Evolutionary conservation across 2,329 filamentous ascomycete genomes (phyloP).

Genomic region (Xylogone sp.): DNA sequence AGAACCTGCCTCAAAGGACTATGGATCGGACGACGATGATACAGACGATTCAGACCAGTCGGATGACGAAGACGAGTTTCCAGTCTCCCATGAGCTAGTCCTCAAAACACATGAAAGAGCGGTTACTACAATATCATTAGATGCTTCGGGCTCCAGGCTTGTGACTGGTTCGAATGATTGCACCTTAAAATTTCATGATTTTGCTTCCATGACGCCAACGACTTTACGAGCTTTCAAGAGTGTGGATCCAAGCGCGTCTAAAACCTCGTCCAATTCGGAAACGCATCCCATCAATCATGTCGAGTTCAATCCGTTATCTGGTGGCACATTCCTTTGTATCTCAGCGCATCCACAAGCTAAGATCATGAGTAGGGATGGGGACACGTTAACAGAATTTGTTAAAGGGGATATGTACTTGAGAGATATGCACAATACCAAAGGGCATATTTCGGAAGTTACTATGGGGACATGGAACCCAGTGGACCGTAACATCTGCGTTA

Average conservation of each 20-base stretch:
- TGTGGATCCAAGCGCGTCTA: conserved; percentile 79
- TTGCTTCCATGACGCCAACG: conserved; percentile 91
- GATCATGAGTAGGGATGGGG: conserved; percentile 84
- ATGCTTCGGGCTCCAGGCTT: conserved; percentile 79
- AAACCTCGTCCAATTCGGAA: conserved; percentile 67
- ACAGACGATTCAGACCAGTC: conserved; percentile 57
- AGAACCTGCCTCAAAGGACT: conserved; percentile 30
- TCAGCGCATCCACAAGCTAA: conserved; percentile 88
- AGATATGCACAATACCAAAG: conserved; percentile 97
- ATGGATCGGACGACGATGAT: conserved; percentile 37
- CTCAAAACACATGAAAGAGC: conserved; percentile 89
- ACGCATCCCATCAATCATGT: conserved; percentile 85
- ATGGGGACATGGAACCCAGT: conserved; percentile 88
- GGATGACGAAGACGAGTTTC: conserved; percentile 82
- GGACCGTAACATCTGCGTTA: conserved; percentile 80
- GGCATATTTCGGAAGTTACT: conserved; percentile 88
- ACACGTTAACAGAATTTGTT: conserved; percentile 79
- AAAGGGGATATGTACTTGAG: conserved; percentile 98
- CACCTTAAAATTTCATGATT: conserved; percentile 89
- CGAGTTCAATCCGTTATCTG: conserved; percentile 79
- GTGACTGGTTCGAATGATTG: conserved; percentile 91
- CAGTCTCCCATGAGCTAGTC: conserved; percentile 87
- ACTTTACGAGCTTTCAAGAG: conserved; percentile 92
- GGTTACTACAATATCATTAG: conserved; percentile 78
- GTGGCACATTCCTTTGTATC: conserved; percentile 78